Evolutionary conservation across 352 stramenopile genomes (phyloP).

Genomic region (Albugo laibachii): DNA sequence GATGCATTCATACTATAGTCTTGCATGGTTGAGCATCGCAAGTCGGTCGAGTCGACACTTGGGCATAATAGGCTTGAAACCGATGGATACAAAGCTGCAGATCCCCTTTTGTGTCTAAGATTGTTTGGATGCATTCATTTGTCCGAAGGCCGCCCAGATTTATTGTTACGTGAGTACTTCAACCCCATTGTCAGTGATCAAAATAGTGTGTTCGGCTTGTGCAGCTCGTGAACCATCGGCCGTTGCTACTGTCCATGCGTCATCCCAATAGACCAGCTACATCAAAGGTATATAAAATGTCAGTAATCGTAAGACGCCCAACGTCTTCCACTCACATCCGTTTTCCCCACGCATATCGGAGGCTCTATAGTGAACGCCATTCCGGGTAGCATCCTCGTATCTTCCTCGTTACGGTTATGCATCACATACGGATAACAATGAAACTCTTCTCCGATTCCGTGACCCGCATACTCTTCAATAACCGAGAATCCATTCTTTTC

Average conservation of each 20-base stretch:
- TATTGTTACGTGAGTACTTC: slow-evolving; percentile 86
- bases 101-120: slow-evolving; percentile 21
- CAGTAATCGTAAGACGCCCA: background rate
- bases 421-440: slow-evolving; percentile 91
- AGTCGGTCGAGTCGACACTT: slow-evolving; percentile 5
- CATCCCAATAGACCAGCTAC: slow-evolving; percentile 83
- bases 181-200: slow-evolving; percentile 88
- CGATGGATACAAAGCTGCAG: slow-evolving; percentile 57
- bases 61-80: slow-evolving; percentile 8
- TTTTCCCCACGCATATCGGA: slow-evolving; percentile 84
- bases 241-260: slow-evolving; percentile 94
- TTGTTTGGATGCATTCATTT: no score
- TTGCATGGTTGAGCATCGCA: slow-evolving; percentile 81
- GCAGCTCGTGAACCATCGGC: slow-evolving; percentile 83
- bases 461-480: slow-evolving; percentile 86
- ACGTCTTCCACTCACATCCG: slow-evolving; percentile 26
- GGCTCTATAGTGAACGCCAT: slow-evolving; percentile 99
- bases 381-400: slow-evolving; percentile 67
- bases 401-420: slow-evolving; percentile 72
- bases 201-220: slow-evolving; percentile 96
- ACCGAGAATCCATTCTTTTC: slow-evolving; percentile 57
- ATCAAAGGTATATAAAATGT: background rate
- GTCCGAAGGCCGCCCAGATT: no score
- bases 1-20: slow-evolving; percentile 83
- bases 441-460: slow-evolving; percentile 92